Evolutionary conservation across 192 early-diverging fungal genomes (phyloP), one percentile per base, ranked within the genome.

Genomic region (Jimgerdemannia lactiflua): DNA sequence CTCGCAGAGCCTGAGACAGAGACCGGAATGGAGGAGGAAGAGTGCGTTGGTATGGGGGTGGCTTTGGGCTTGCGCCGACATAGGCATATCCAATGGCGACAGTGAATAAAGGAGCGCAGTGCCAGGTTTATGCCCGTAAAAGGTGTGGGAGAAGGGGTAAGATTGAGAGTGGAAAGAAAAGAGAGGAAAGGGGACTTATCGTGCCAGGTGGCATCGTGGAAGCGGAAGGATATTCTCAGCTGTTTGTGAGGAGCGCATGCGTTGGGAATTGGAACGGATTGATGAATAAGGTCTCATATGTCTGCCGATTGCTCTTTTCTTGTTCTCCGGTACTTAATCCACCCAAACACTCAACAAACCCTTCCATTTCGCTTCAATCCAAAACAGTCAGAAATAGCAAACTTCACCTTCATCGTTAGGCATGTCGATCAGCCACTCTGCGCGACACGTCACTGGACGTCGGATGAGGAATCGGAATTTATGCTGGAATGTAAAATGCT

Each of bases 371-470:
- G 29, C 29, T 1, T 29, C 29, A 29, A 29, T 29, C 29, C 29
- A 29, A 29, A 29, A n/a, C n/a, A n/a, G n/a, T n/a, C 64, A 4
- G 42, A 49, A 66, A 69, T 8, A 18, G 19, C 14, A 4, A 39
- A 69, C 74, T 77, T 89, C 86, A 64, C 87, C 88, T 4, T 87
- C 86, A 74, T 89, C 88, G 2, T 81, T 83, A n/a, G 88, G 85
- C 88, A 89, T 87, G 63, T 89, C 88, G 20, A 86, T 83, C 42
- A 89, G 70, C 88, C 88, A 89, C 83, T 85, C 41, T 4, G 73
- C 11, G 7, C 9, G n/a, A n/a, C n/a, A n/a, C n/a, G n/a, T n/a
- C n/a, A n/a, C 49, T 11, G 49, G 3, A 64, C 17, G 18, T 43
- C 11, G 19, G 0, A 71, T n/a, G 39, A n/a, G n/a, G n/a, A n/a